Conservation (phyloP, 495 filamentous ascomycete species). For the Penicilliopsis zonata region DNA sequence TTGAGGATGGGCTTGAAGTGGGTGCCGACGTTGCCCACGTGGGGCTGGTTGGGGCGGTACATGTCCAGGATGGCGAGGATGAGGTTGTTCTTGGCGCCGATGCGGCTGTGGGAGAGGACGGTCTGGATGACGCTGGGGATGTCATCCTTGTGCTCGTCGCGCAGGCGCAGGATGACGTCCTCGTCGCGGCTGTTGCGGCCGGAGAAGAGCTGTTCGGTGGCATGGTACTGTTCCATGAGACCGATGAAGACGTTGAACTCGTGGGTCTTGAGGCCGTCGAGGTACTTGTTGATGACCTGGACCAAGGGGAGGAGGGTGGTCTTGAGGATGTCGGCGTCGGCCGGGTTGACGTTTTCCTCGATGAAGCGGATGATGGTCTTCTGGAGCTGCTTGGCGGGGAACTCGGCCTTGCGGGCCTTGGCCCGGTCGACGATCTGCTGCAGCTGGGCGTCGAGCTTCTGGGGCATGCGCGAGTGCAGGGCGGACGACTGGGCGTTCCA, state of each 20-base stretch:
- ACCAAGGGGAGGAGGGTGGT: slow-evolving; percentile 64
- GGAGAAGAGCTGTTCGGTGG: slow-evolving; percentile 78
- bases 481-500: slow-evolving; percentile 93
- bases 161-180: slow-evolving; percentile 84
- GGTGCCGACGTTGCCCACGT: slow-evolving; percentile 75
- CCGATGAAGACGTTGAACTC: slow-evolving; percentile 74
- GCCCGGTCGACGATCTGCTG: slow-evolving; percentile 77
- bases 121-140: slow-evolving; percentile 69
- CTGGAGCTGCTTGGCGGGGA: slow-evolving; percentile 77
- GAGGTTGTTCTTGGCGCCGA: slow-evolving; percentile 89
- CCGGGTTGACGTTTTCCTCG: slow-evolving; percentile 66
- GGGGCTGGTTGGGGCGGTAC: slow-evolving; percentile 90
- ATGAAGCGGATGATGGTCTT: slow-evolving; percentile 82
- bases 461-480: slow-evolving; percentile 89
- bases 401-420: slow-evolving; percentile 64
- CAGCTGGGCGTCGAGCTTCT: slow-evolving; percentile 74
- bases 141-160: slow-evolving; percentile 94
- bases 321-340: slow-evolving; percentile 60
- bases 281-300: slow-evolving; percentile 70
- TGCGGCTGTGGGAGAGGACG: slow-evolving; percentile 86
- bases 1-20: slow-evolving; percentile 74
- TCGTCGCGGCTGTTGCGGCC: slow-evolving; percentile 77
- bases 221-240: slow-evolving; percentile 67
- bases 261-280: slow-evolving; percentile 80
- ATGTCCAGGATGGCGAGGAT: slow-evolving; percentile 84